Evolutionary conservation across 352 stramenopile genomes (phyloP).

Genomic region (Phytopythium vexans): DNA sequence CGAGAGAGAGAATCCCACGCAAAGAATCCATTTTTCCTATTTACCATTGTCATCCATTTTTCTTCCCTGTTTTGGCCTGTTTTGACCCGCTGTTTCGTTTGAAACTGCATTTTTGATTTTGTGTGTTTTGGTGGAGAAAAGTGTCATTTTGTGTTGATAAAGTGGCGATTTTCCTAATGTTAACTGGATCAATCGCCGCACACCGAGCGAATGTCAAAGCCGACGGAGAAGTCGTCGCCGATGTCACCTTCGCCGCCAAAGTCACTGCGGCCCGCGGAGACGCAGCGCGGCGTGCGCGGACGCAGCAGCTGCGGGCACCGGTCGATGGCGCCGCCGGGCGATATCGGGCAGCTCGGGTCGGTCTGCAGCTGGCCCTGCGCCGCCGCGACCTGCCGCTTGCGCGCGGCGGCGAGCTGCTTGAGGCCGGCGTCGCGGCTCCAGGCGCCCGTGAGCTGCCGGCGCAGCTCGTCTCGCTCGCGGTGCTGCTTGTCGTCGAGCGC

Average conservation of each 20-base stretch:
- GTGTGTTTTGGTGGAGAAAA: too few relatives aligned
- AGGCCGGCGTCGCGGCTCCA: constrained; percentile 63
- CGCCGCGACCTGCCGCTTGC: constrained; percentile 56
- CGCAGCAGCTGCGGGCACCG: constrained; percentile 21
- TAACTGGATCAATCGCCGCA: constrained; percentile 21
- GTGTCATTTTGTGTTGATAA: too few relatives aligned
- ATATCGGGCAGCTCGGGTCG: too few relatives aligned
- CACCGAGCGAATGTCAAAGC: constrained; percentile 68
- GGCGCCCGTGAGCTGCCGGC: constrained; percentile 52
- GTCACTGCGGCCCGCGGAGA: neutral
- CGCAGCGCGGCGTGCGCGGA: constrained; percentile 18
- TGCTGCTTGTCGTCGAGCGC: constrained; percentile 52
- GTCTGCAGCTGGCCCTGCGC: constrained; percentile 27
- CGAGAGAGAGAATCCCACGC: neutral
- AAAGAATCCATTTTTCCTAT: constrained; percentile 1
- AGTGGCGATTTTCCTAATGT: neutral
- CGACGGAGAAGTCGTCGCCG: constrained; percentile 57
- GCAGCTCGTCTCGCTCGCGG: constrained; percentile 48
- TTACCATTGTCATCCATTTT: neutral
- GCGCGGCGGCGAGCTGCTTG: constrained; percentile 57
- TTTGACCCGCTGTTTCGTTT: neutral
- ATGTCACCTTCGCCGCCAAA: neutral
- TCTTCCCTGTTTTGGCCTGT: neutral
- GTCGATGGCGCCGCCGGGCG: neutral
- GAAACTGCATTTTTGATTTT: too few relatives aligned